phyloP scores from a whole-genome alignment of 2,329 filamentous ascomycete species.

The Chaetomiaceae sp. region DNA sequence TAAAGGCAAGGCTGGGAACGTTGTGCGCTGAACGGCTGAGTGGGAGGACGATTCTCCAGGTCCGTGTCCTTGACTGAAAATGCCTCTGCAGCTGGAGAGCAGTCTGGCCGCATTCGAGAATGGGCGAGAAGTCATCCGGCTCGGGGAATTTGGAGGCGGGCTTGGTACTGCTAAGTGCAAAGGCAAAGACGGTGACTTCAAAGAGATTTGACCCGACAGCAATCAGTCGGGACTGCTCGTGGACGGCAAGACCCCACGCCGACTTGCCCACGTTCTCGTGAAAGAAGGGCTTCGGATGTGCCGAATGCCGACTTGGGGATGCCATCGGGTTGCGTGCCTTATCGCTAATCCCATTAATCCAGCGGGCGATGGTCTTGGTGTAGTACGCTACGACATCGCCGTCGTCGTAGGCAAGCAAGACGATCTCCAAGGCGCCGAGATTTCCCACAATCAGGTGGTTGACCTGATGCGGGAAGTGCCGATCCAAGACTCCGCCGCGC shows the following conservation, averaged over 20 bases:
- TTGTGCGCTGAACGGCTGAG: constrained; percentile 41
- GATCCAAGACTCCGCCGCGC: constrained; percentile 52
- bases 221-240: constrained; percentile 75
- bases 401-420: constrained; percentile 66
- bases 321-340: not conserved
- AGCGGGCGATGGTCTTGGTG: constrained; percentile 48
- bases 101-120: constrained; percentile 17
- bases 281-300: constrained; percentile 53
- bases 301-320: not conserved
- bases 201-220: constrained; percentile 75
- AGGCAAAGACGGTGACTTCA: constrained; percentile 51
- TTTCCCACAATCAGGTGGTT: constrained; percentile 68
- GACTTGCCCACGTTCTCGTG: constrained; percentile 70
- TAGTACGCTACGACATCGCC: constrained; percentile 72
- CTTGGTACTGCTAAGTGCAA: constrained; percentile 33
- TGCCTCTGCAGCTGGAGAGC: constrained; percentile 30
- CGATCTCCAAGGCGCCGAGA: constrained; percentile 64
- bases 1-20: constrained; percentile 51
- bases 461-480: constrained; percentile 52
- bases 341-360: constrained; percentile 33
- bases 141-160: constrained; percentile 7
- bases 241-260: constrained; percentile 86
- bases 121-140: constrained; percentile 24
- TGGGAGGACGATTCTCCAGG: constrained; percentile 48
- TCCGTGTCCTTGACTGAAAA: constrained; percentile 40